These are phyloP conservation scores for Stachybotrys chlorohalonatus DNA, from an alignment of 2,329 filamentous ascomycete genomes.

Conservation along the genomic window DNA sequence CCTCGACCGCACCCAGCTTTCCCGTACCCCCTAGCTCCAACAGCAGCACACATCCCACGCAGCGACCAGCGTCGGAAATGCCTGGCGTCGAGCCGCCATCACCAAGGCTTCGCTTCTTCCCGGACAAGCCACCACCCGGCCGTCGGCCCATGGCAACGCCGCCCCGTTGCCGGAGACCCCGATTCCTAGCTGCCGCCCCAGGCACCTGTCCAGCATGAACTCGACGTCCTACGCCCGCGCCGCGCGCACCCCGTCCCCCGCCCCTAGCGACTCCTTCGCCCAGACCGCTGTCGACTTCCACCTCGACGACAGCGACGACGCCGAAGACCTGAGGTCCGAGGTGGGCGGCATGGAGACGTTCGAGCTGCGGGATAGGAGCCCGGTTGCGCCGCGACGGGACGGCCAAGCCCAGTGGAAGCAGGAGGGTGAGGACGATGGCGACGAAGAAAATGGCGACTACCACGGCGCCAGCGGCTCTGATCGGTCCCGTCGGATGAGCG, in stretches of 20 bases:
- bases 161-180: neutral
- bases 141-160: neutral
- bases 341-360: conserved; percentile 21
- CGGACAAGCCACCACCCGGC: neutral
- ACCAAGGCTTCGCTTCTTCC: neutral
- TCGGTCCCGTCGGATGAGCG: conserved; percentile 14
- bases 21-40: no score
- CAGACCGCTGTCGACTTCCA: conserved; percentile 27
- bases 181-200: neutral
- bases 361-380: conserved; percentile 16
- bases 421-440: conserved; percentile 5
- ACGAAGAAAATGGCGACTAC: conserved; percentile 4
- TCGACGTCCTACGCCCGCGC: conserved; percentile 13
- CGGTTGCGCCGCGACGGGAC: neutral
- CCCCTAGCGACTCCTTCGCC: conserved; percentile 23
- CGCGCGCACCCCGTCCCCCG: conserved; percentile 11
- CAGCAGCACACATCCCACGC: no score
- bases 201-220: conserved; percentile 3
- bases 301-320: conserved; percentile 24
- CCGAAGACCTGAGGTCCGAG: conserved; percentile 21
- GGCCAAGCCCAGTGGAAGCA: neutral
- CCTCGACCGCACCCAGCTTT: no score
- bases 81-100: neutral
- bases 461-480: conserved; percentile 8
- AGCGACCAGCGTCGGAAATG: neutral